Conservation (phyloP, 2,329 filamentous ascomycete genomes). For the Hirsutella thompsonii region DNA sequence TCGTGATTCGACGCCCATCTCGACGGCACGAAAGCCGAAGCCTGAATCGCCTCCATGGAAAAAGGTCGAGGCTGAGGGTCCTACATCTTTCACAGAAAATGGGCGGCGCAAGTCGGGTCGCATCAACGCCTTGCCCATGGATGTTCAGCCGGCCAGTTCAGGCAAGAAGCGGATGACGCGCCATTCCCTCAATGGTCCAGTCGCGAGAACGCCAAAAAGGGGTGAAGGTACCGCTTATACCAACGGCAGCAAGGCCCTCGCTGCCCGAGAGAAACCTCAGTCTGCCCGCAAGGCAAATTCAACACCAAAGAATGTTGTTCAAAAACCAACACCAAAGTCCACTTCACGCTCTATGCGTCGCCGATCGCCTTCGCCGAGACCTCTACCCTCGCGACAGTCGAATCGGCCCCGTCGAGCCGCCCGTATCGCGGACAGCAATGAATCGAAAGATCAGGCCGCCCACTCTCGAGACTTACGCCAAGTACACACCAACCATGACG, state of each 20-base stretch:
- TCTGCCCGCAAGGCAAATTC: conserved; percentile 12
- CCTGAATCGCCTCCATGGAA: conserved; percentile 86
- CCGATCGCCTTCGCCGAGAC: conserved; percentile 26
- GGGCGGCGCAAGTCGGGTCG: conserved; percentile 56
- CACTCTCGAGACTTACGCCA: conserved; percentile 6
- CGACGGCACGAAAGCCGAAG: conserved; percentile 29
- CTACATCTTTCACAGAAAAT: conserved; percentile 69
- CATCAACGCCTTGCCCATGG: conserved; percentile 43
- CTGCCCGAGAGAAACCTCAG: conserved; percentile 13
- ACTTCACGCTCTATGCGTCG: conserved; percentile 22
- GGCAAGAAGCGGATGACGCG: conserved; percentile 37
- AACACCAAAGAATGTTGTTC: conserved; percentile 17
- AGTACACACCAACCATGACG: conserved; percentile 9
- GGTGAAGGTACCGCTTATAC: conserved; percentile 10
- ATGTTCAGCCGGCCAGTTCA: conserved; percentile 31
- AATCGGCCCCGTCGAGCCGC: conserved; percentile 29
- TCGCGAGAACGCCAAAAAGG: conserved; percentile 19
- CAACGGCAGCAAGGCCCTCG: conserved; percentile 15
- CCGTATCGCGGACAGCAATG: conserved; percentile 20
- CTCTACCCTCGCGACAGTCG: conserved; percentile 25
- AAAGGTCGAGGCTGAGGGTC: conserved; percentile 69
- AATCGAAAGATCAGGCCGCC: conserved; percentile 6
- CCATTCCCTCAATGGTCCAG: conserved; percentile 20
- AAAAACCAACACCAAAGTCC: conserved; percentile 16
- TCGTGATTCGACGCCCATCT: conserved; percentile 29